These are phyloP conservation scores for Aciculoconidium aculeatum DNA, from an alignment of 805 yeast genomes.

Conservation along the genomic window DNA sequence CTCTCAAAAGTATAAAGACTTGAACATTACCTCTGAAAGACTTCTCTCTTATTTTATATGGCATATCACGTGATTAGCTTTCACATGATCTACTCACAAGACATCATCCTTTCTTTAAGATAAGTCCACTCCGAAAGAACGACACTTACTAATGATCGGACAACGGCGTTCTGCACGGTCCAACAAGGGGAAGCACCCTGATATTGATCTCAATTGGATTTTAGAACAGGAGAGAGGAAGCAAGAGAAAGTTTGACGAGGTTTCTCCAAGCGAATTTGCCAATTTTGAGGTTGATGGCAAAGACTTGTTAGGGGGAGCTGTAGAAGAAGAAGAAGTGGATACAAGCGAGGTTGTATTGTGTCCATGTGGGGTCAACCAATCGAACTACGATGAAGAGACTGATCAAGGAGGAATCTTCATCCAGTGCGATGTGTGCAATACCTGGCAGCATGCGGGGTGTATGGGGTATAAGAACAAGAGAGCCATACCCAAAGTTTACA, in stretches of 20 bases:
- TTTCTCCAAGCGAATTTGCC: conserved; percentile 2
- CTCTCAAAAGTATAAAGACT: too few species aligned
- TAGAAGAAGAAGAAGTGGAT: conserved; percentile 1
- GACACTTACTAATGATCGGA: too few species aligned
- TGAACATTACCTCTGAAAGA: too few species aligned
- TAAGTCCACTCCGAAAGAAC: too few species aligned
- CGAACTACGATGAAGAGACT: conserved; percentile 51
- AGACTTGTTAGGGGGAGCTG: too few species aligned
- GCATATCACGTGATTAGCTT: too few species aligned
- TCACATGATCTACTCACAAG: too few species aligned
- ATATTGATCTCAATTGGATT: conserved; percentile 11
- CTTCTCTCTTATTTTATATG: too few species aligned
- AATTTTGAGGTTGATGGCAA: not conserved
- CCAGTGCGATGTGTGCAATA: conserved; percentile 57
- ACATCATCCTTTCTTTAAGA: too few species aligned
- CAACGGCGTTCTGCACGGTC: conserved; percentile 33
- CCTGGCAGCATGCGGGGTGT: conserved; percentile 71
- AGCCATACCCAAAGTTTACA: conserved; percentile 42
- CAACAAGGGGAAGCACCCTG: conserved; percentile 36
- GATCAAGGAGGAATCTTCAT: conserved; percentile 55
- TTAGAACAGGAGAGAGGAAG: conserved; percentile 10
- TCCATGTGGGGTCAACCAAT: conserved; percentile 56
- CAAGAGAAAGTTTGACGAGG: conserved; percentile 10
- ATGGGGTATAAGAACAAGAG: conserved; percentile 42
- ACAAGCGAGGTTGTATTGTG: conserved; percentile 1